Evolutionary conservation across 139 green algal genomes (phyloP).

Genomic region (Chlamydomonas sp.): DNA sequence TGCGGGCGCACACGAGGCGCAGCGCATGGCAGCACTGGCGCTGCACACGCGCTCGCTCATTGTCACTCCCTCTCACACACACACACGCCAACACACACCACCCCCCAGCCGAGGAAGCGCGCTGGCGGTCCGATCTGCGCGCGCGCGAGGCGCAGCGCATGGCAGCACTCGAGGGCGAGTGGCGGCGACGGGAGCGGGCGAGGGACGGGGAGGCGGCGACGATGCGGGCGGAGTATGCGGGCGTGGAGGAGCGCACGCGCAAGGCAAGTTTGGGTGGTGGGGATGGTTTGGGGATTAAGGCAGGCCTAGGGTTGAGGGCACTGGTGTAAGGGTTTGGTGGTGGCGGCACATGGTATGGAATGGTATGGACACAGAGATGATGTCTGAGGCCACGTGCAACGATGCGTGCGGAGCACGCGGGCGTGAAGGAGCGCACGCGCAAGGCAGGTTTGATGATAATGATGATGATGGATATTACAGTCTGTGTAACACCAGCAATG

Average conservation of each 20-base stretch:
- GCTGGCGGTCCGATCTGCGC: slow-evolving; percentile 34
- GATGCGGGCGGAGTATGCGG: slow-evolving; percentile 24
- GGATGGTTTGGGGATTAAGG: no score
- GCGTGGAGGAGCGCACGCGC: slow-evolving; percentile 31
- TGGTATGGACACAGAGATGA: no score
- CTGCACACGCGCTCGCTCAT: background rate
- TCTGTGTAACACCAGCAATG: no score
- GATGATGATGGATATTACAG: no score
- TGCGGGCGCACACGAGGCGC: no score
- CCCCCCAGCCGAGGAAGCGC: slow-evolving; percentile 36
- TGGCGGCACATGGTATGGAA: no score
- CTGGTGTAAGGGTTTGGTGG: no score
- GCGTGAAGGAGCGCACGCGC: slow-evolving; percentile 30
- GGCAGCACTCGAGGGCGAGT: slow-evolving; percentile 52
- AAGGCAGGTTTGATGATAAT: background rate
- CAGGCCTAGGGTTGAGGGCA: no score
- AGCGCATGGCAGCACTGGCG: background rate
- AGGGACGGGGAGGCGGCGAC: slow-evolving; percentile 26
- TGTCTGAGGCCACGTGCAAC: no score
- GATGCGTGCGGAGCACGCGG: slow-evolving; percentile 23
- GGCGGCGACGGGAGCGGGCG: slow-evolving; percentile 39
- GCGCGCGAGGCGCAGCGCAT: slow-evolving; percentile 51
- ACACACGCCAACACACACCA: no score
- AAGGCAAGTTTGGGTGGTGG: background rate
- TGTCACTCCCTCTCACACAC: background rate